A percentile compares a stretch with the other conserved stretches of the same genome.
These are phyloP conservation scores for Thermomucor indicae-seudaticae DNA, from an alignment of 371 early-diverging fungal species.

Conservation along the genomic window DNA sequence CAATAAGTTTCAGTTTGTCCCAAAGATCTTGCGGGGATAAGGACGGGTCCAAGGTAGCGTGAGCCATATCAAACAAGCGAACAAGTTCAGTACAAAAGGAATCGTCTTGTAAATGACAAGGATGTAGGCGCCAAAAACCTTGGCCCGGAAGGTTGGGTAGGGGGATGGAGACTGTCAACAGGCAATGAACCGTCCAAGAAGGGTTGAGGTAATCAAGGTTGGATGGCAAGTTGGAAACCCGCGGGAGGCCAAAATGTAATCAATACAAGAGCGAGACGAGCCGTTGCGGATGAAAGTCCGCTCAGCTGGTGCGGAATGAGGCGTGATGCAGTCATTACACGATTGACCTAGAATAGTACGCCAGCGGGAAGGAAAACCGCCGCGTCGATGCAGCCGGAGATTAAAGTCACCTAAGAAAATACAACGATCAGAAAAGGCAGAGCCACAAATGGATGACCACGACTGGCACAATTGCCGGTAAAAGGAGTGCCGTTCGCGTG, in stretches of 20 bases:
- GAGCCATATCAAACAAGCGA: neutral
- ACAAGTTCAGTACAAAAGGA: neutral
- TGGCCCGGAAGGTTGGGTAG: neutral
- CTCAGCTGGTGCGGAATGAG: neutral
- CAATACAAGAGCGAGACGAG: neutral
- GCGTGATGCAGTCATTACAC: neutral
- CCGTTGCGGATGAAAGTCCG: neutral
- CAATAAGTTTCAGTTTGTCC: neutral
- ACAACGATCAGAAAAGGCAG: too few relatives aligned
- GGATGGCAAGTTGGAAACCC: neutral
- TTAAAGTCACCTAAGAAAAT: neutral
- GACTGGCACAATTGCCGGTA: neutral
- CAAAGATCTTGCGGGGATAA: neutral
- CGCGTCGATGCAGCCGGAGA: neutral
- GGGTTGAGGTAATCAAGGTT: neutral
- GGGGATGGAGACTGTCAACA: neutral
- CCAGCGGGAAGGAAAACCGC: neutral
- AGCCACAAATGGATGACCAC: neutral
- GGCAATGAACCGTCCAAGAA: neutral
- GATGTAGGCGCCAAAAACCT: neutral
- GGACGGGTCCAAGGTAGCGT: too few relatives aligned
- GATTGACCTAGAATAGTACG: too few relatives aligned
- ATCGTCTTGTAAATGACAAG: neutral
- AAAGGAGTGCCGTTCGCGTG: neutral
- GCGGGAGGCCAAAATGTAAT: neutral